phyloP scores from a whole-genome alignment of 2,329 filamentous ascomycete genomes.

The Byssothecium circinans region DNA sequence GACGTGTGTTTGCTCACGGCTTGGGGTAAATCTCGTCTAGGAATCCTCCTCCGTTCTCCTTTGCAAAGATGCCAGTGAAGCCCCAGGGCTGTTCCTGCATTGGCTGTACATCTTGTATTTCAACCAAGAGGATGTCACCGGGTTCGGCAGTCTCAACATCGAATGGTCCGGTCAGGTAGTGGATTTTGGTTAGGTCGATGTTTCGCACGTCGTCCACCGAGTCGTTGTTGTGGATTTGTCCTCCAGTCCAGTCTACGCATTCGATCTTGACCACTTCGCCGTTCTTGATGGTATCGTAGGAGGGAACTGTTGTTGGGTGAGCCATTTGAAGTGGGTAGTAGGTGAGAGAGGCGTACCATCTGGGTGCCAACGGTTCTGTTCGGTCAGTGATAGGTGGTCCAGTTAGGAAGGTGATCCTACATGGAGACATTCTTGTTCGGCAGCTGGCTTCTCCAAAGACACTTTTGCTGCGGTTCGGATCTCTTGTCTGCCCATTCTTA shows the following conservation, averaged over 20 bases:
- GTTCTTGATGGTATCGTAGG: conserved; percentile 71
- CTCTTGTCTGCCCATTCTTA: conserved; percentile 52
- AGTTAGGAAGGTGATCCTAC: conserved; percentile 49
- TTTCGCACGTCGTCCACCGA: conserved; percentile 84
- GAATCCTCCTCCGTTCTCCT: conserved; percentile 83
- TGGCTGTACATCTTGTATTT: conserved; percentile 92
- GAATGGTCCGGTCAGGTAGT: conserved; percentile 89
- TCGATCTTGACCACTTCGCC: conserved; percentile 92
- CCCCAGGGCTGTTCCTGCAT: conserved; percentile 86
- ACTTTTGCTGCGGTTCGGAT: conserved; percentile 75
- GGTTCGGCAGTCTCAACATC: conserved; percentile 82
- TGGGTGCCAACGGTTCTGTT: conserved; percentile 87
- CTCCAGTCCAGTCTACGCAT: conserved; percentile 75
- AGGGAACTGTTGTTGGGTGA: conserved; percentile 64
- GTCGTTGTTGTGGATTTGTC: conserved; percentile 87
- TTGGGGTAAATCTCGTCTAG: conserved; percentile 84
- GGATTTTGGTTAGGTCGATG: conserved; percentile 79
- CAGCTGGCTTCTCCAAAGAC: conserved; percentile 70
- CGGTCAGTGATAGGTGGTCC: neutral
- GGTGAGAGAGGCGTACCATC: conserved; percentile 62
- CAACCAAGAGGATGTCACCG: conserved; percentile 80
- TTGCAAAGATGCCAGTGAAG: conserved; percentile 81
- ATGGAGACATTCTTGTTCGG: conserved; percentile 70
- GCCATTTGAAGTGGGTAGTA: conserved; percentile 1
- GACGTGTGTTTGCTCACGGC: no score